Base-by-base conservation (phyloP, 768 basidiomycete genomes). In the Mycena metata region DNA sequence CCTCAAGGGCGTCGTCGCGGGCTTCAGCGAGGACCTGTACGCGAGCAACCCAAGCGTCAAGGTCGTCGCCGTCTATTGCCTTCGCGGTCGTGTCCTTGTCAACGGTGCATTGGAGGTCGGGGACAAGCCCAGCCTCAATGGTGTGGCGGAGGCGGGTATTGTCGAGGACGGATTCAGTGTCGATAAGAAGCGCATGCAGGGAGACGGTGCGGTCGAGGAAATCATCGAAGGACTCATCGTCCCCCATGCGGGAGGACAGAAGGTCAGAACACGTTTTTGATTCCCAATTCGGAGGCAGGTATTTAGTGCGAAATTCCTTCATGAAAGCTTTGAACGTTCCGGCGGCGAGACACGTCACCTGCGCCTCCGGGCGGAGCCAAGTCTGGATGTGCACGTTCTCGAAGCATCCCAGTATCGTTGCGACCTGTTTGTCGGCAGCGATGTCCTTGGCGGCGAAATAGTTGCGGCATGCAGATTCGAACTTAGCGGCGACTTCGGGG, bases 11-110 rank as follows among this genome's bases (percentile, higher is more conserved):
- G 17, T 36, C 24, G 5, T 1, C 12, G 21, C 52, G 62, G 0
- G 26, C 43, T 8, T 64, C 52, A 11, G 54, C 52, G 15, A 64
- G 24, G 17, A 7, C 7, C 30, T n/a, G 24, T n/a, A 64, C 62
- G 16, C 23, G 26, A 2, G 9, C 3, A 16, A 54, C 17, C 46
- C 47, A 64, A 1, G 21, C 43, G 8, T 35, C 51, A 4, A 55
- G 16, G 3, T 54, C 24, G 17, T 21, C 23, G 21, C 12, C 12
- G 33, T 26, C 17, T 19, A 60, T 15, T 3, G 19, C 21, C 0
- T 21, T 7, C 2, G 47, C 59, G 35, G 15, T 7, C 5, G 9
- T 39, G 33, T 60, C n/a, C 2, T 36, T 21, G 9, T 7, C 16
- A 21, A 36, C 47, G 30, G 30, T 10, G n/a, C 23, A n/a, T 5